Percentiles rank a stretch among this genome's conserved stretches.
These are phyloP conservation scores for Ilyonectria mors-panacis DNA, from an alignment of 2,329 filamentous ascomycete genomes.

Conservation along the genomic window DNA sequence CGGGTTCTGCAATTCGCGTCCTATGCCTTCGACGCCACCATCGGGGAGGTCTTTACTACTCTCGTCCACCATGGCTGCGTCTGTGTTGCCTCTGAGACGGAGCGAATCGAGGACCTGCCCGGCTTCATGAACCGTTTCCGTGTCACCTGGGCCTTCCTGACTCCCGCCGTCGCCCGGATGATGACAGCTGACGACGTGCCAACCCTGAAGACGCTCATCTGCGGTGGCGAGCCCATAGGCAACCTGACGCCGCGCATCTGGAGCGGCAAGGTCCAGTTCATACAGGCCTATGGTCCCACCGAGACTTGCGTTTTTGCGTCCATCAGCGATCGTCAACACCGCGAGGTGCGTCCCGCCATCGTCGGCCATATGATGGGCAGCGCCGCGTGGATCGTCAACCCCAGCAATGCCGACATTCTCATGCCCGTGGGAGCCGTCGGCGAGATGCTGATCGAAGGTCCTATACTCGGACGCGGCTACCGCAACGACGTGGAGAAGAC, in stretches of 20 bases:
- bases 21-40: slow-evolving; percentile 35
- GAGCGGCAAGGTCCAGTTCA: slow-evolving; percentile 31
- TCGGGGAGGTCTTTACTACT: slow-evolving; percentile 26
- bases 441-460: slow-evolving; percentile 41
- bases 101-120: slow-evolving; percentile 26
- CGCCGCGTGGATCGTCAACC: slow-evolving; percentile 33
- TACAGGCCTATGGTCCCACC: slow-evolving; percentile 44
- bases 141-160: slow-evolving; percentile 34
- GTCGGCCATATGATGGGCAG: slow-evolving; percentile 31
- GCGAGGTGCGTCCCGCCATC: slow-evolving; percentile 11
- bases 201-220: slow-evolving; percentile 33
- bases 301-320: slow-evolving; percentile 32
- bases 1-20: slow-evolving; percentile 36
- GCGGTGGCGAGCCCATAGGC: slow-evolving; percentile 35
- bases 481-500: slow-evolving; percentile 22
- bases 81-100: slow-evolving; percentile 28
- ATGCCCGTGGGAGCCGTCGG: slow-evolving; percentile 37
- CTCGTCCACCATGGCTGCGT: slow-evolving; percentile 26
- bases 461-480: slow-evolving; percentile 33
- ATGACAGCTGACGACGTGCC: slow-evolving; percentile 21
- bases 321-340: slow-evolving; percentile 23
- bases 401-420: slow-evolving; percentile 21
- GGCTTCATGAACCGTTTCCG: slow-evolving; percentile 24
- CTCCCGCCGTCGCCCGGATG: slow-evolving; percentile 37
- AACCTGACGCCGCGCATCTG: slow-evolving; percentile 22